These are phyloP conservation scores for Litchi chinensis DNA, from an alignment of 345 rosid genomes.

Conservation along the genomic window DNA sequence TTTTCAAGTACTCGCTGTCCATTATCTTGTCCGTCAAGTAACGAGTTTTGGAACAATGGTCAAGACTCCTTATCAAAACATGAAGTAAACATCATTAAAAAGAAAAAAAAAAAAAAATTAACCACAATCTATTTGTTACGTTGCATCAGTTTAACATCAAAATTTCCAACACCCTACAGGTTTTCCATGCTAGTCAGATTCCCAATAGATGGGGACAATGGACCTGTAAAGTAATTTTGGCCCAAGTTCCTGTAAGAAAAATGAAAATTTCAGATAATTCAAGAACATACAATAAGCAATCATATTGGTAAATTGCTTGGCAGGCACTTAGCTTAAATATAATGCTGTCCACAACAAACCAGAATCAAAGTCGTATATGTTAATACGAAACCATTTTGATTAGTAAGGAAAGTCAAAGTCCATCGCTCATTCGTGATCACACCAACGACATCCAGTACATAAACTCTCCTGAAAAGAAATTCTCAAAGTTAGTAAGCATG, in stretches of 20 bases:
- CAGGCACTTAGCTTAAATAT: no score
- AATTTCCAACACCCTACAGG: slow-evolving; percentile 41
- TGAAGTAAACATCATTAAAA: background rate
- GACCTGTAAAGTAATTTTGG: slow-evolving; percentile 53
- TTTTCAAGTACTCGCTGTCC: no score
- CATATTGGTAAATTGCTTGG: no score
- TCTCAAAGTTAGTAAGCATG: background rate
- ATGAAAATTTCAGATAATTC: background rate
- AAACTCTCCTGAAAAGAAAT: slow-evolving; percentile 41
- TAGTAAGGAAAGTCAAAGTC: slow-evolving; percentile 45
- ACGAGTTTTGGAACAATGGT: background rate
- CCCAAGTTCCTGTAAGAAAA: slow-evolving; percentile 41
- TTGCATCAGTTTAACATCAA: background rate
- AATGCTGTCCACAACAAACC: no score
- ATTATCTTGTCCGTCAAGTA: no score
- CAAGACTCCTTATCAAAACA: slow-evolving; percentile 41
- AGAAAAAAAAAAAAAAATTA: background rate
- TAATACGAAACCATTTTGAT: slow-evolving; percentile 38
- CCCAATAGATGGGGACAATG: slow-evolving; percentile 49
- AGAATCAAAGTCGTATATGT: no score
- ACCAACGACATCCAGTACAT: slow-evolving; percentile 36
- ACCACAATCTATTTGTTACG: background rate
- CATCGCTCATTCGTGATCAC: slow-evolving; percentile 53
- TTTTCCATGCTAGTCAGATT: slow-evolving; percentile 58
- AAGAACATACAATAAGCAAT: background rate